These are phyloP conservation scores for Ustilago crameri DNA, from an alignment of 1,284 basidiomycete genomes.

Conservation along the genomic window DNA sequence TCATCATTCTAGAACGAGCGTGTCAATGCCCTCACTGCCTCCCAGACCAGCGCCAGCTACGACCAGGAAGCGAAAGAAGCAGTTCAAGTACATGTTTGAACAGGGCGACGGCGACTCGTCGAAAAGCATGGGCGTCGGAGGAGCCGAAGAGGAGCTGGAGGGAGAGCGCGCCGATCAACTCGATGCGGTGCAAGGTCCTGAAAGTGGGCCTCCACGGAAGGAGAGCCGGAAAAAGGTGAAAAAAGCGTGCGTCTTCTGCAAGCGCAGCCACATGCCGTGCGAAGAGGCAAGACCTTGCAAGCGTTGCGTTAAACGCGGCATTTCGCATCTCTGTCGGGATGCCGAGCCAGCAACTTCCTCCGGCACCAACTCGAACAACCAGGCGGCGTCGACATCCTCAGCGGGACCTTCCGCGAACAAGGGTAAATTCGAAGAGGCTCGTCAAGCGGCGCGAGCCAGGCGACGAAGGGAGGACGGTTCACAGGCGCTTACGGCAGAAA, in stretches of 20 bases:
- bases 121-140: slow-evolving; percentile 5
- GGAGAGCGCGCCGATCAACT: slow-evolving; percentile 5
- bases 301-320: slow-evolving; percentile 48
- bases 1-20: too few relatives aligned
- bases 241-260: slow-evolving; percentile 52
- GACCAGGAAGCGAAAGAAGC: slow-evolving; percentile 43
- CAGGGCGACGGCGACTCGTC: slow-evolving; percentile 6
- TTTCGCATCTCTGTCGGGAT: slow-evolving; percentile 46
- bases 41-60: slow-evolving; percentile 1
- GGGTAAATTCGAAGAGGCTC: slow-evolving; percentile 16
- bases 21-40: background rate
- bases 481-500: slow-evolving; percentile 3
- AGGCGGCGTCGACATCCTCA: slow-evolving; percentile 3
- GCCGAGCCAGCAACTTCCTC: slow-evolving; percentile 33
- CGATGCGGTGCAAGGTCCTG: background rate
- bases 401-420: slow-evolving; percentile 1
- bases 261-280: slow-evolving; percentile 53
- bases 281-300: slow-evolving; percentile 43
- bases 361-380: slow-evolving; percentile 8
- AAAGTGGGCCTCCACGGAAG: slow-evolving; percentile 14
- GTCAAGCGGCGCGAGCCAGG: slow-evolving; percentile 13
- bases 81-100: slow-evolving; percentile 54
- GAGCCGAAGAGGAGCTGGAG: slow-evolving; percentile 15
- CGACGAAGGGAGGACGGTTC: slow-evolving; percentile 7
- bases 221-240: slow-evolving; percentile 52